These are phyloP conservation scores for Chamaenerion angustifolium DNA, from an alignment of 345 rosid species.

Conservation along the genomic window DNA sequence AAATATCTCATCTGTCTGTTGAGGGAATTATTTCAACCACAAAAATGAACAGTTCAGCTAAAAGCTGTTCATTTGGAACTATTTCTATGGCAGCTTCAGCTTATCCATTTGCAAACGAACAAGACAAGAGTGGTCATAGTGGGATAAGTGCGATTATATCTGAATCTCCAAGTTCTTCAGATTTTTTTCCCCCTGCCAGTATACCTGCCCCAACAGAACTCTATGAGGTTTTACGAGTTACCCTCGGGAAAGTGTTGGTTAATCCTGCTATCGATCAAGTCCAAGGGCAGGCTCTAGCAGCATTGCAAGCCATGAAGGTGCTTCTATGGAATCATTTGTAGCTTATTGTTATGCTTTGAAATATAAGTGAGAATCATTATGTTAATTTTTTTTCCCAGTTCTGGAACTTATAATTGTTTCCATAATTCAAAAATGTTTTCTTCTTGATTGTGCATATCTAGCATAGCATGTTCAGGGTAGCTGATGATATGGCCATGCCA, in stretches of 20 bases:
- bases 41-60: conserved; percentile 24
- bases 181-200: conserved; percentile 39
- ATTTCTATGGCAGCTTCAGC: conserved; percentile 21
- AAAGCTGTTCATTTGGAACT: conserved; percentile 18
- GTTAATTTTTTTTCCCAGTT: too few relatives aligned
- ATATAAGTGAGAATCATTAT: neutral
- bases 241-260: conserved; percentile 71
- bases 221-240: conserved; percentile 48
- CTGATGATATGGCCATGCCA: too few relatives aligned
- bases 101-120: conserved; percentile 20
- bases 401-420: too few relatives aligned
- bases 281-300: conserved; percentile 78
- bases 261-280: conserved; percentile 74
- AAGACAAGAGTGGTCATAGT: conserved; percentile 15
- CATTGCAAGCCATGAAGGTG: conserved; percentile 87
- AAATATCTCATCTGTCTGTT: conserved; percentile 14
- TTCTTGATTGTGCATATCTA: too few relatives aligned
- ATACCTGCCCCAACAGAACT: conserved; percentile 81
- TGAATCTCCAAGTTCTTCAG: conserved; percentile 22
- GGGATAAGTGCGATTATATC: conserved; percentile 17
- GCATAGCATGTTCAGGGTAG: too few relatives aligned
- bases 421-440: too few relatives aligned
- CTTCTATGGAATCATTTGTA: neutral
- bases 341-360: neutral
- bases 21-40: conserved; percentile 21